Conservation (phyloP, 2,329 filamentous ascomycete genomes). For the Rhexocercosporidium sp. region DNA sequence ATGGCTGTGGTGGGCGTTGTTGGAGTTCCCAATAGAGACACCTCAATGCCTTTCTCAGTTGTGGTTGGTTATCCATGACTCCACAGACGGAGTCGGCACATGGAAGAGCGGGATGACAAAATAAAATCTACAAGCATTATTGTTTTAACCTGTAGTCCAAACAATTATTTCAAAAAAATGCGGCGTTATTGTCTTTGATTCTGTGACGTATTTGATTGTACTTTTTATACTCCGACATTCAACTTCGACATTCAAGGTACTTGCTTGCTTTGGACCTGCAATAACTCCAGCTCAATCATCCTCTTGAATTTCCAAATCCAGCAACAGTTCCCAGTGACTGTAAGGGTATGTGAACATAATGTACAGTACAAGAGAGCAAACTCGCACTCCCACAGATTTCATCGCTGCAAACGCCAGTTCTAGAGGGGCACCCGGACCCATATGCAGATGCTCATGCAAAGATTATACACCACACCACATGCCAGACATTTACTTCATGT, state of each 20-base stretch:
- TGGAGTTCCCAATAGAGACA: not conserved
- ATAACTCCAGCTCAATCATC: not conserved
- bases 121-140: not conserved
- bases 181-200: not conserved
- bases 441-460: conserved; percentile 32
- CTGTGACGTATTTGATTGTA: conserved; percentile 11
- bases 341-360: conserved; percentile 38
- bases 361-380: conserved; percentile 35
- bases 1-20: not conserved
- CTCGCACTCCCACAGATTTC: conserved; percentile 20
- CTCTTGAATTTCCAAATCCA: conserved; percentile 18
- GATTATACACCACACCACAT: conserved; percentile 35
- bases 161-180: not conserved
- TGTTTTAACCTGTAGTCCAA: not conserved
- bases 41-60: not conserved
- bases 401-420: conserved; percentile 37
- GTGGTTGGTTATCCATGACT: no score
- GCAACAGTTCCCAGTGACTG: conserved; percentile 32
- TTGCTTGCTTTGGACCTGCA: conserved; percentile 5
- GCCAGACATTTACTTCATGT: conserved; percentile 3
- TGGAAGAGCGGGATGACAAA: not conserved
- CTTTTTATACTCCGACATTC: not conserved
- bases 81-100: not conserved
- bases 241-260: conserved; percentile 1
- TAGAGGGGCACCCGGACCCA: conserved; percentile 28